Evolutionary conservation across 768 basidiomycete genomes (phyloP), one percentile per base, ranked within the genome.

Genomic region (Russula ochroleuca): DNA sequence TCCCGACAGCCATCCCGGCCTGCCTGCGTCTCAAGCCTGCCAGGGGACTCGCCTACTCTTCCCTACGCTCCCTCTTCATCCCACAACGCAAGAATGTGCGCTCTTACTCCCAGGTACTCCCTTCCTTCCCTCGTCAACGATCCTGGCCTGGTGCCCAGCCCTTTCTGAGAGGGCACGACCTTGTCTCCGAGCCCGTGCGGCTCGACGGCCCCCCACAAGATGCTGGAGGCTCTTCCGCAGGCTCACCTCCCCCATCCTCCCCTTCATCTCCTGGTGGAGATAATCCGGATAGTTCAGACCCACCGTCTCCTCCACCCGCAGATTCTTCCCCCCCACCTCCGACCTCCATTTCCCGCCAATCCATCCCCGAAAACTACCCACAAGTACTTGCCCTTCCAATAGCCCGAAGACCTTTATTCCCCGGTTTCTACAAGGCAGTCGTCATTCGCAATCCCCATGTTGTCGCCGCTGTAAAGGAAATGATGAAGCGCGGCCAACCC

Each of bases 351-450:
- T 86, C 92, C 5, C 92, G 91, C 68, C 91, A 90, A 62, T 86
- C 89, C 17, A 87, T 97, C 5, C 94, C 95, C 0, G 92, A 94
- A 73, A 72, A 84, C 63, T 98, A 98, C 74, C 95, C 96, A 1
- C 92, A 96, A 72, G 88, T 98, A 48, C 83, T 98, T 31, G 96
- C 95, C 2, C 83, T 98, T 0, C 96, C 96, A 4, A 98, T 98
- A 64, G 94, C 94, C 37, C 87, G 94, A 48, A 83, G 96, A 19
- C 96, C 96, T 1, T 86, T 98, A 51, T 98, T 98, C 78, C 96
- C 96, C 5, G 94, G 94, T 35, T 97, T 98, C 75, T 98, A 98
- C 82, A 97, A 98, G 74, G 96, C 95, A 2, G 95, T 98, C 55
- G 94, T 98, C 62, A 83, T 99, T 57, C 84, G 87, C 23, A 91